Percentiles rank a stretch among this genome's conserved stretches.
phyloP scores from a whole-genome alignment of 1,139 yeast genomes.

The Magnusiomyces suaveolens region DNA sequence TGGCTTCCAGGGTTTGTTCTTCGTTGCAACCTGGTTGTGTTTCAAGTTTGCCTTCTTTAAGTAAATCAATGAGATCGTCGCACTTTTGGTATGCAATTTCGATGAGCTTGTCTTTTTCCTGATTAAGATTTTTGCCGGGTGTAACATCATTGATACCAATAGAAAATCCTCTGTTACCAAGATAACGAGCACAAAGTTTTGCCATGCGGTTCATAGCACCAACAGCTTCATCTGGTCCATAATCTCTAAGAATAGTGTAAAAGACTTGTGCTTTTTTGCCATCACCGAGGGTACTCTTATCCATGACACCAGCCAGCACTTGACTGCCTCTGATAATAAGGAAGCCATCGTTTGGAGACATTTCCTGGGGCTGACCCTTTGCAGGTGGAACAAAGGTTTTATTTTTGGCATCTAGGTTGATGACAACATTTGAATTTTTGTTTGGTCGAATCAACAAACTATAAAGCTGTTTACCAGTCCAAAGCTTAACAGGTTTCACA shows the following conservation, averaged over 20 bases:
- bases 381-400: slow-evolving; percentile 77
- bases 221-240: slow-evolving; percentile 93
- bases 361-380: slow-evolving; percentile 64
- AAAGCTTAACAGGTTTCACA: slow-evolving; percentile 73
- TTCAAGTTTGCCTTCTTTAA: slow-evolving; percentile 79
- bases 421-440: slow-evolving; percentile 60
- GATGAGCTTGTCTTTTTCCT: slow-evolving; percentile 78
- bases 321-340: slow-evolving; percentile 85
- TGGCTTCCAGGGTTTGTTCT: slow-evolving; percentile 95
- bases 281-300: slow-evolving; percentile 90
- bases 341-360: slow-evolving; percentile 96
- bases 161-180: slow-evolving; percentile 93
- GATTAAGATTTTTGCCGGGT: slow-evolving; percentile 70
- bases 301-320: slow-evolving; percentile 91
- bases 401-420: slow-evolving; percentile 89
- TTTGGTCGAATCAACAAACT: slow-evolving; percentile 82
- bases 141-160: slow-evolving; percentile 97
- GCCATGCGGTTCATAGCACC: slow-evolving; percentile 98
- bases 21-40: slow-evolving; percentile 99
- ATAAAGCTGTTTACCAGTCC: slow-evolving; percentile 98
- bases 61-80: slow-evolving; percentile 77
- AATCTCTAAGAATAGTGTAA: slow-evolving; percentile 87
- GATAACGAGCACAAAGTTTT: slow-evolving; percentile 84
- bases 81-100: slow-evolving; percentile 86
- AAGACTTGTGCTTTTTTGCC: slow-evolving; percentile 97